Evolutionary conservation across 1,284 basidiomycete genomes (phyloP), one percentile per base, ranked within the genome.

Genomic region (Xerocomus cyaneibrunnescens): DNA sequence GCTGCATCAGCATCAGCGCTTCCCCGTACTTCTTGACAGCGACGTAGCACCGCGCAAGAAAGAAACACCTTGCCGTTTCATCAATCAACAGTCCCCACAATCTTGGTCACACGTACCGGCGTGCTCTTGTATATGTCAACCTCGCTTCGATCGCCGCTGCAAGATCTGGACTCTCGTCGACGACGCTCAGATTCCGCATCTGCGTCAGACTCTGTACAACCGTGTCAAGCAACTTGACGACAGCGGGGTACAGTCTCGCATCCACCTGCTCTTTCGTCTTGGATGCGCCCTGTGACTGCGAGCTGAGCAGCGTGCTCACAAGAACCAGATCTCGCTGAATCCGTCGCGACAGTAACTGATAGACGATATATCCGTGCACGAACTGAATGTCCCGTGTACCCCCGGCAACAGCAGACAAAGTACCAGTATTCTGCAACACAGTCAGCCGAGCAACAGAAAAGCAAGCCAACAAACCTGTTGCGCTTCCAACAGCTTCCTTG

Each of bases 321-420:
- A 97, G 80, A n/a, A 93, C 79, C 3, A 93, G 77, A 65, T 97
- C 94, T 17, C 94, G 85, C 64, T 93, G 85, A 50, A 92, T 92
- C 10, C 94, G 90, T 46, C 87, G 81, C 13, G 89, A 84, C 38
- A 96, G 80, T 16, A 96, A 83, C 52, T 92, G 88, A 69, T 92
- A 94, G 47, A 91, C 79, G 60, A 95, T 84, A 67, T 87, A 96
- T 13, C 89, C 84, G 63, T 95, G 88, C 41, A 94, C 82, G 58
- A 94, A 89, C 21, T 88, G 81, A 30, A 93, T 81, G 64, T 92
- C 89, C 10, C 87, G 79, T 12, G 77, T 75, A 21, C 79, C 80
- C 9, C 73, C 72, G 16, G 73, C 62, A 34, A 72, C 63, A 54
- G 59, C 45, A 35, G 51, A 48, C 41, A 50, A 30, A 13, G 34